These are phyloP conservation scores for Alternaria infectoria DNA, from an alignment of 2,329 filamentous ascomycete genomes.

Conservation along the genomic window DNA sequence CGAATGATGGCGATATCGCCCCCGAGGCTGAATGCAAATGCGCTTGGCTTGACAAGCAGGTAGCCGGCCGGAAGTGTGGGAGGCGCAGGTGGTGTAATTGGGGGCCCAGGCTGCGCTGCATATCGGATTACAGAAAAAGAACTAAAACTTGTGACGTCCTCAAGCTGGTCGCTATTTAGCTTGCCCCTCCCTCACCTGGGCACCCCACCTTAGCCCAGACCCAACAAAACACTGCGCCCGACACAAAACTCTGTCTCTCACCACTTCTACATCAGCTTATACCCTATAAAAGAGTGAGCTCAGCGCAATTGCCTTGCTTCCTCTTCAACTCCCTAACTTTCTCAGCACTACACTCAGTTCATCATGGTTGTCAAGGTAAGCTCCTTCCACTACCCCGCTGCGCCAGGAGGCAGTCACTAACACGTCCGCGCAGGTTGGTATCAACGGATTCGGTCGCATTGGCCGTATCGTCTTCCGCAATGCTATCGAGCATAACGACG, in stretches of 20 bases:
- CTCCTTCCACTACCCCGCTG: slow-evolving; percentile 25
- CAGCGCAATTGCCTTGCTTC: slow-evolving; percentile 9
- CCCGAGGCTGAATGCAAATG: slow-evolving; percentile 29
- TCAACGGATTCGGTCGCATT: slow-evolving; percentile 99
- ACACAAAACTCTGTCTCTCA: slow-evolving; percentile 29
- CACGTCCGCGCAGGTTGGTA: slow-evolving; percentile 71
- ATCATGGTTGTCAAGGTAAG: slow-evolving; percentile 58
- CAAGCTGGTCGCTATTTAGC: slow-evolving; percentile 24
- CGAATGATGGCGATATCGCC: slow-evolving; percentile 24
- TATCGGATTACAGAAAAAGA: slow-evolving; percentile 42
- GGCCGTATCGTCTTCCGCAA: slow-evolving; percentile 99
- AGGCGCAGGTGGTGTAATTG: slow-evolving; percentile 36
- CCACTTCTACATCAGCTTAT: slow-evolving; percentile 23
- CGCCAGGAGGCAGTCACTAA: slow-evolving; percentile 28
- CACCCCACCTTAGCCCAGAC: slow-evolving; percentile 34
- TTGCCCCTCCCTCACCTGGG: slow-evolving; percentile 32
- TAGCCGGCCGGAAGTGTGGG: slow-evolving; percentile 44
- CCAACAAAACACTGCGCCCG: slow-evolving; percentile 35
- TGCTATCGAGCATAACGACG: slow-evolving; percentile 85
- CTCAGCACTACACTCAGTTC: slow-evolving; percentile 31
- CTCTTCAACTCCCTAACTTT: slow-evolving; percentile 19
- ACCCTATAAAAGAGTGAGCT: slow-evolving; percentile 31
- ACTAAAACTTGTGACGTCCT: slow-evolving; percentile 39
- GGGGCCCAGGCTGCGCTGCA: slow-evolving; percentile 33
- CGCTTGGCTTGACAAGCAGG: slow-evolving; percentile 20